Conservation (phyloP, 2,329 filamentous ascomycete genomes). For the Bipolaris gigantea region DNA sequence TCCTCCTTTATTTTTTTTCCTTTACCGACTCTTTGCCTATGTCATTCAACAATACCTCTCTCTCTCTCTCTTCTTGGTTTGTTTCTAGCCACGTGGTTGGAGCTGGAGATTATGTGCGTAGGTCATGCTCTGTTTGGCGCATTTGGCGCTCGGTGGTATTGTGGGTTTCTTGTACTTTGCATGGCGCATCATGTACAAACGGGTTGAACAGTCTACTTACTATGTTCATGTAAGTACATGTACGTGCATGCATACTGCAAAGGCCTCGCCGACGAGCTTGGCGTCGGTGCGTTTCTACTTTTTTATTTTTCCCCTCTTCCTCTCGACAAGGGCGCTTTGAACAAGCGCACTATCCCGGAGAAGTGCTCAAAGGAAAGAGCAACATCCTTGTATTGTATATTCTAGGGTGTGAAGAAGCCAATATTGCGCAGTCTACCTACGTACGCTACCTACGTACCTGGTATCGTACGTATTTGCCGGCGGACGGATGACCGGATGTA, state of each 20-base stretch:
- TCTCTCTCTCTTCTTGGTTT: not conserved
- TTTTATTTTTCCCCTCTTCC: not conserved
- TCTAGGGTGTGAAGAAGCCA: too few species aligned
- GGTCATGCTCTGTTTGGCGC: not conserved
- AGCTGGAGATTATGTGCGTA: not conserved
- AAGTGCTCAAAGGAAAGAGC: too few species aligned
- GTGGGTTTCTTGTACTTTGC: not conserved
- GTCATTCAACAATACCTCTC: not conserved
- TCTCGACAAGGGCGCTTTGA: too few species aligned
- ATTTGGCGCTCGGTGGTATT: conserved; percentile 1
- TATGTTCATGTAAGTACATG: too few species aligned
- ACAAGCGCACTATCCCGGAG: too few species aligned
- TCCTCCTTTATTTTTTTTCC: not conserved
- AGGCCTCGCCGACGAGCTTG: not conserved
- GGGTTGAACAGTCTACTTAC: not conserved
- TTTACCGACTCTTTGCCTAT: not conserved
- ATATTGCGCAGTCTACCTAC: too few species aligned
- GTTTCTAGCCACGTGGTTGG: not conserved
- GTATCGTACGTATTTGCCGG: too few species aligned
- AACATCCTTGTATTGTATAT: too few species aligned
- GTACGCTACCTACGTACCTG: too few species aligned
- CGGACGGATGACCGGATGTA: too few species aligned
- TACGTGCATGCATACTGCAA: not conserved
- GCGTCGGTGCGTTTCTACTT: not conserved
- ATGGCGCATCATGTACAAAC: not conserved